Base-by-base conservation (phyloP, 2,329 filamentous ascomycete genomes). In the Sordariomycetes sp. region DNA sequence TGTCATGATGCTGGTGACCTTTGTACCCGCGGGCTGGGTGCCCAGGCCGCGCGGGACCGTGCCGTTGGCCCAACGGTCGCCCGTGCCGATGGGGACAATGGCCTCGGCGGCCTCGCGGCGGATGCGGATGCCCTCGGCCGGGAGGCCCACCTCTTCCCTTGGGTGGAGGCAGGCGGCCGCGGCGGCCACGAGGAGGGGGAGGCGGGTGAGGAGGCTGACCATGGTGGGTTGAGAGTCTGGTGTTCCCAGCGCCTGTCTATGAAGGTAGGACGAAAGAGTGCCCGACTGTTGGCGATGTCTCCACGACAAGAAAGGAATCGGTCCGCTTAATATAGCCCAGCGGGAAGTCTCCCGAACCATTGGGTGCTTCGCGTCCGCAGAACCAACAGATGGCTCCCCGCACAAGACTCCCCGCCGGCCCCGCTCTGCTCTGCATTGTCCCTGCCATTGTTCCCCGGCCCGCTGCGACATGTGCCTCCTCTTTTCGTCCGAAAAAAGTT, bases 1-100 rank as follows among this genome's bases (percentile, higher is more conserved):
- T 54, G 72, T 78, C 64, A 79, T 69, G 62, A 78, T 72, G 55
- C 68, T 72, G 50, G 66, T 60, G 56, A 77, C 28, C 22, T 13
- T 39, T 7, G 55, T 35, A 48, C 36, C 22, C n/a, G 22, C 25
- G 6, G 55, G 55, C 48, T 52, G 55, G 10, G 45, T 52, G n/a
- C 55, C 55, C 24, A 56, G 45, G 3, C 55, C 55, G 1, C 55
- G 55, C 12, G 55, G 55, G 20, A 52, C 50, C 1, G 28, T 32
- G 28, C 35, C 34, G 22, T 52, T 52, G n/a, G 39, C 34, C 55
- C 55, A 56, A 17, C 55, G 55, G 48, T 56, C 52, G 28, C 55
- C 55, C 48, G 24, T 15, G 36, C 55, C 55, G 7, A 56, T 56
- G 12, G 55, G 55, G 48, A 22, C n/a, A 20, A 28, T 42, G 22